Evolutionary conservation across 768 basidiomycete species (phyloP).

Genomic region (Pilatotrama ljubarskyi): DNA sequence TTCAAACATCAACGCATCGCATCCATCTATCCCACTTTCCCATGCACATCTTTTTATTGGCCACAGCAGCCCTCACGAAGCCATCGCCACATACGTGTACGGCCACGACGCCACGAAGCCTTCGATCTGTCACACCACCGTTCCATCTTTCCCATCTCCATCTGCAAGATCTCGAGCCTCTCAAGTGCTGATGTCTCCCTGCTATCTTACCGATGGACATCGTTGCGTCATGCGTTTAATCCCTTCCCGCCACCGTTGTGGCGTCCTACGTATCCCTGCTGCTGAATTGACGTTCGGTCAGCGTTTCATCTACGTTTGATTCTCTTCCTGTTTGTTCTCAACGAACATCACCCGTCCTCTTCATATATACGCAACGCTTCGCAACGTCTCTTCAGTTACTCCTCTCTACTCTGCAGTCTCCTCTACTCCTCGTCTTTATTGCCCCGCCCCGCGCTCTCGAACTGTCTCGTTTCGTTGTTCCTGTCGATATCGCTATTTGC

Average conservation of each 20-base stretch:
- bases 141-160: conserved; percentile 14
- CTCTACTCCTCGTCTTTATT: not conserved
- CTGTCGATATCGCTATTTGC: conserved; percentile 15
- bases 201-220: conserved; percentile 20
- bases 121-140: conserved; percentile 8
- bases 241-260: conserved; percentile 3
- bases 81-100: conserved; percentile 5
- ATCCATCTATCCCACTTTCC: conserved; percentile 10
- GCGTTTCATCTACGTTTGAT: conserved; percentile 8
- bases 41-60: conserved; percentile 18
- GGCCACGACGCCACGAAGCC: conserved; percentile 17
- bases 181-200: conserved; percentile 7
- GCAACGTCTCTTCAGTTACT: not conserved
- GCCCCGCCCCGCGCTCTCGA: conserved; percentile 10
- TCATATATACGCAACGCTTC: not conserved
- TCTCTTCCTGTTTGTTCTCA: not conserved
- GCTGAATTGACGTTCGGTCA: conserved; percentile 6
- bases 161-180: conserved; percentile 13
- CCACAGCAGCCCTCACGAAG: conserved; percentile 10
- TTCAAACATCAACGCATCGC: conserved; percentile 9
- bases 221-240: conserved; percentile 8
- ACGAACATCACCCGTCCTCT: not conserved
- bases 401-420: not conserved
- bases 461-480: conserved; percentile 6
- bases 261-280: conserved; percentile 15